phyloP scores from a whole-genome alignment of 805 yeast species.

The Yarrowia osloensis region DNA sequence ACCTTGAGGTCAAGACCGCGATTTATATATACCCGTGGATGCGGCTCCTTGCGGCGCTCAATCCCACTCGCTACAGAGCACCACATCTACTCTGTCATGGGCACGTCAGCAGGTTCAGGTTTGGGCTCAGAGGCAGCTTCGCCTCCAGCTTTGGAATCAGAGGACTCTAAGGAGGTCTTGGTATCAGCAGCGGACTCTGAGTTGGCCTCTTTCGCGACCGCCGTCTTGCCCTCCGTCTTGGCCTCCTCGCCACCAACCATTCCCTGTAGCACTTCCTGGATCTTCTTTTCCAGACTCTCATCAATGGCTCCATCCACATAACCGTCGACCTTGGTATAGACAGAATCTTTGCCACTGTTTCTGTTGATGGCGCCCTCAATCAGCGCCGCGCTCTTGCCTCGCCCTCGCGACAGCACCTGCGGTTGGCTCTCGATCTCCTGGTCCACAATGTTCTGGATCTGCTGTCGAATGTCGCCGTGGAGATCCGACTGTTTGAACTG shows the following conservation, averaged over 20 bases:
- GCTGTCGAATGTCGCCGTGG: conserved; percentile 31
- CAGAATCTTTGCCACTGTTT: conserved; percentile 32
- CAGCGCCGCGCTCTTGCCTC: conserved; percentile 38
- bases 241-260: not conserved
- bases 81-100: not conserved
- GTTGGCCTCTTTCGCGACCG: not conserved
- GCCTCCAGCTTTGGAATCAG: too few relatives aligned
- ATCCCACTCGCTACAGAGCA: not conserved
- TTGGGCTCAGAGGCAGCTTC: not conserved
- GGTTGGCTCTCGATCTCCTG: conserved; percentile 36
- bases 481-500: conserved; percentile 4
- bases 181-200: not conserved
- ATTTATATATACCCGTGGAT: not conserved
- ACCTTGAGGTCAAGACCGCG: not conserved
- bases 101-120: not conserved
- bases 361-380: conserved; percentile 36
- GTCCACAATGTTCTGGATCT: conserved; percentile 36
- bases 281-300: conserved; percentile 9
- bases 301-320: conserved; percentile 31
- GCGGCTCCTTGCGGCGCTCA: not conserved
- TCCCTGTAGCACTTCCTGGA: conserved; percentile 13
- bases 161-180: too few relatives aligned
- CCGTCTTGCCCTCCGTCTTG: not conserved
- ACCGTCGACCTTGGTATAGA: conserved; percentile 32
- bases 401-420: conserved; percentile 34